Evolutionary conservation across 2,329 filamentous ascomycete genomes (phyloP).

Genomic region (Huntiella savannae): DNA sequence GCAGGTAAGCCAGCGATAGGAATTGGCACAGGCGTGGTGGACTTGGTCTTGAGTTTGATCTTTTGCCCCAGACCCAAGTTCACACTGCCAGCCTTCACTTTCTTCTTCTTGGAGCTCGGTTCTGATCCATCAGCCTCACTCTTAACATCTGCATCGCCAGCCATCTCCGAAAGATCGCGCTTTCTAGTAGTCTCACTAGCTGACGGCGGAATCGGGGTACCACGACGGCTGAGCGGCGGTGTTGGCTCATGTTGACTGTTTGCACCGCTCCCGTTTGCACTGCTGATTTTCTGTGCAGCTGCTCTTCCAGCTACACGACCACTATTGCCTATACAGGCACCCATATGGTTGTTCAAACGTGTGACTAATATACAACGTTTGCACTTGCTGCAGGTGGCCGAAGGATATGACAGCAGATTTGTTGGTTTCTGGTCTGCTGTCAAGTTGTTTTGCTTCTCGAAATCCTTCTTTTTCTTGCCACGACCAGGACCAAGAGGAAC

Average conservation of each 20-base stretch:
- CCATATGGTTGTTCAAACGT: constrained; percentile 49
- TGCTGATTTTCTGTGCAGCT: constrained; percentile 44
- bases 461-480: constrained; percentile 65
- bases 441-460: constrained; percentile 37
- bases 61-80: constrained; percentile 14
- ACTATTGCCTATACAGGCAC: constrained; percentile 46
- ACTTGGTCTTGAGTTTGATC: constrained; percentile 38
- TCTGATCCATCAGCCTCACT: constrained; percentile 1
- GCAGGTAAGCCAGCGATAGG: not conserved
- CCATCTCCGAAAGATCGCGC: constrained; percentile 33
- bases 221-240: constrained; percentile 43
- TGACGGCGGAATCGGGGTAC: constrained; percentile 38
- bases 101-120: constrained; percentile 38
- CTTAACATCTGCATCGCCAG: constrained; percentile 20
- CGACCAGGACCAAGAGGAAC: constrained; percentile 50
- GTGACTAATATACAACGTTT: constrained; percentile 47
- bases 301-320: constrained; percentile 42
- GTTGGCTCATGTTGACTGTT: constrained; percentile 35
- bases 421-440: constrained; percentile 35
- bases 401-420: constrained; percentile 45
- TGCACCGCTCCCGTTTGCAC: constrained; percentile 26
- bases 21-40: constrained; percentile 12
- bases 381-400: constrained; percentile 48
- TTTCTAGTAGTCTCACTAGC: constrained; percentile 34
- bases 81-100: constrained; percentile 25